Evolutionary conservation across 192 early-diverging fungal genomes (phyloP).

Genomic region (Diversispora eburnea): DNA sequence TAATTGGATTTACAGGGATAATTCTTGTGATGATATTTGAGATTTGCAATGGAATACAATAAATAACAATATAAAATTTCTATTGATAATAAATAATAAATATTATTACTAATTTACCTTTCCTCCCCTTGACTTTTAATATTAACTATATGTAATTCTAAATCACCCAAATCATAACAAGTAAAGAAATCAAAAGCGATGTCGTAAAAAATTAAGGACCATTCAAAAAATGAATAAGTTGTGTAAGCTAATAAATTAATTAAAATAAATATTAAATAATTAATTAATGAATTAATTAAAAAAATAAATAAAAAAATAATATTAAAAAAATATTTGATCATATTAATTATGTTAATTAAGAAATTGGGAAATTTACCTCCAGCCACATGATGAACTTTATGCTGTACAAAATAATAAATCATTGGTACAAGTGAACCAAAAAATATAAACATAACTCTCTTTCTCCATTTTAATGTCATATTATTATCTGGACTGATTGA

Average conservation of each 20-base stretch:
- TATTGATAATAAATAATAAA: too few relatives aligned
- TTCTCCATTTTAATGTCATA: conserved; percentile 51
- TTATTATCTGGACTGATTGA: conserved; percentile 45
- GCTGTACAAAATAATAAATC: conserved; percentile 74
- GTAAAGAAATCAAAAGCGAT: conserved; percentile 73
- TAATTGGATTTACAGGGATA: too few relatives aligned
- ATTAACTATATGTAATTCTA: conserved; percentile 51
- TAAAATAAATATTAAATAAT: conserved; percentile 6
- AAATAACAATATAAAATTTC: too few relatives aligned
- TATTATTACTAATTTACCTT: background rate
- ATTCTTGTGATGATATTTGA: too few relatives aligned
- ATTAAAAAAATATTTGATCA: background rate
- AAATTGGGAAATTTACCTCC: conserved; percentile 45
- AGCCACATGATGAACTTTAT: conserved; percentile 70
- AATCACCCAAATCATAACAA: conserved; percentile 60
- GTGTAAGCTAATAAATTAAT: too few relatives aligned
- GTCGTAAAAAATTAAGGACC: conserved; percentile 76
- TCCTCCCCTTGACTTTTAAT: conserved; percentile 27
- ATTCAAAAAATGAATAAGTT: conserved; percentile 79
- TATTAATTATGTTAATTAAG: background rate
- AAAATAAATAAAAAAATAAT: background rate
- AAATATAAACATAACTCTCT: conserved; percentile 54
- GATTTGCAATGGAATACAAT: too few relatives aligned
- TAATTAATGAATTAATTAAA: background rate
- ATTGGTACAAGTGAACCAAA: conserved; percentile 71